These are phyloP conservation scores for Russula virescens DNA, from an alignment of 768 basidiomycete genomes.

Conservation along the genomic window DNA sequence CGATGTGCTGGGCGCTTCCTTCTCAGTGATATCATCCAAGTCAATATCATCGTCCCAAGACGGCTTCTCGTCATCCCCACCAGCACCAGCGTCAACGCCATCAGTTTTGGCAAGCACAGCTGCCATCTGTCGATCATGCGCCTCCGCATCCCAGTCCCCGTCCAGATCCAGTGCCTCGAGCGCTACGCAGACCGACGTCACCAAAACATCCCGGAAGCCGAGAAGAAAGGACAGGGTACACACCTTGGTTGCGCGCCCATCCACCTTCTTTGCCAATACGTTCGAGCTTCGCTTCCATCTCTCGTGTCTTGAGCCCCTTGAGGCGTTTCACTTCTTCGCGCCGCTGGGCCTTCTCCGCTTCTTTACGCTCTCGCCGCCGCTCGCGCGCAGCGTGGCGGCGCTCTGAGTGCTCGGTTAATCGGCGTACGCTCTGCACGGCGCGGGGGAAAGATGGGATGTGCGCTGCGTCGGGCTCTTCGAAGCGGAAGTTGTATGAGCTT, in stretches of 20 bases:
- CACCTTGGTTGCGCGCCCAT: constrained; percentile 32
- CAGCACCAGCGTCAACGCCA: constrained; percentile 28
- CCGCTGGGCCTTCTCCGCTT: constrained; percentile 64
- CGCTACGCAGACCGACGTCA: constrained; percentile 35
- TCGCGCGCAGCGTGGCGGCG: constrained; percentile 78
- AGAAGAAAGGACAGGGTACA: background rate
- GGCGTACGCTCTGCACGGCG: constrained; percentile 54
- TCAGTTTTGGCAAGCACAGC: constrained; percentile 58
- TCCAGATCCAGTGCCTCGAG: constrained; percentile 76
- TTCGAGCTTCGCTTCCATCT: constrained; percentile 71
- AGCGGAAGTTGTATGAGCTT: constrained; percentile 95
- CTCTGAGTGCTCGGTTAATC: constrained; percentile 54
- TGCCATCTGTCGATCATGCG: constrained; percentile 80
- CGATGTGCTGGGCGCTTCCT: constrained; percentile 20
- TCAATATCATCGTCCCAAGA: constrained; percentile 89
- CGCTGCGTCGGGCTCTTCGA: constrained; percentile 81
- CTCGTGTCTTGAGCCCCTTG: constrained; percentile 80
- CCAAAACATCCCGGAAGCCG: background rate
- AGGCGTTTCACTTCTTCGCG: constrained; percentile 78
- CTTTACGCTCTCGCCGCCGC: constrained; percentile 69
- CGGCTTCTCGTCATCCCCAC: constrained; percentile 58
- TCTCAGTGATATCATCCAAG: constrained; percentile 54
- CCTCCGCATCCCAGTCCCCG: constrained; percentile 85
- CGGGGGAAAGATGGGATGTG: constrained; percentile 75
- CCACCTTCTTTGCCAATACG: constrained; percentile 69